Base-by-base conservation (phyloP, 495 filamentous ascomycete genomes). In the Aspergillus steynii region DNA sequence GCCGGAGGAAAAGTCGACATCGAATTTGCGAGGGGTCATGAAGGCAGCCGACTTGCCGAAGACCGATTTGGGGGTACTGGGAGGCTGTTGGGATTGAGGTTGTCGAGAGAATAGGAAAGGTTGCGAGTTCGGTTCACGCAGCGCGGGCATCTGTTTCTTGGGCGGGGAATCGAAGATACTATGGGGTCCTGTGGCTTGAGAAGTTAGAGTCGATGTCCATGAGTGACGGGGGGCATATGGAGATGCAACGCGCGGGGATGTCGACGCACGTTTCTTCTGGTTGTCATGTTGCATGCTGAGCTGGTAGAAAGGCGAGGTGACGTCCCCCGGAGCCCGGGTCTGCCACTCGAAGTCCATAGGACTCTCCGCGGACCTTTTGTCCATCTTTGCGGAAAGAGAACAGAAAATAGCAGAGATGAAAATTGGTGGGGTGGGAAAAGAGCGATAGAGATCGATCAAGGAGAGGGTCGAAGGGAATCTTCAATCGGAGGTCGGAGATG, bases 11-110 rank as follows among this genome's bases (percentile, higher is more conserved):
- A 88, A 85, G 55, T 90, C 87, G 26, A 86, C 71, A 14, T 91
- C 87, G 14, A 80, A 80, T 66, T 89, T 94, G 47, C 90, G 89
- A 2, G 92, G 92, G 6, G 90, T 96, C 29, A 83, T 91, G 68
- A 95, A 96, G 37, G 37, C 37, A 9, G 87, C 84, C 3, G 86
- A 80, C 67, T 87, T 88, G 55, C 83, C 84, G 64, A 90, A 92
- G 15, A 77, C 64, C 53, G 75, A 60, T 61, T 75, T 70, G 45
- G 74, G 66, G 5, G 62, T 72, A 49, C 49, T 69, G 14, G 58
- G 63, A 31, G 68, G 63, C 27, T 56, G 53, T 65, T 74, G 72
- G 61, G 75, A 29, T 57, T 61, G 64, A 5, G 71, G 64, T 56
- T 69, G 37, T 12, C 14, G 73, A 12, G 74, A 75, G 65, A 80